phyloP scores from a whole-genome alignment of 768 basidiomycete species.

The Imleria badia region DNA sequence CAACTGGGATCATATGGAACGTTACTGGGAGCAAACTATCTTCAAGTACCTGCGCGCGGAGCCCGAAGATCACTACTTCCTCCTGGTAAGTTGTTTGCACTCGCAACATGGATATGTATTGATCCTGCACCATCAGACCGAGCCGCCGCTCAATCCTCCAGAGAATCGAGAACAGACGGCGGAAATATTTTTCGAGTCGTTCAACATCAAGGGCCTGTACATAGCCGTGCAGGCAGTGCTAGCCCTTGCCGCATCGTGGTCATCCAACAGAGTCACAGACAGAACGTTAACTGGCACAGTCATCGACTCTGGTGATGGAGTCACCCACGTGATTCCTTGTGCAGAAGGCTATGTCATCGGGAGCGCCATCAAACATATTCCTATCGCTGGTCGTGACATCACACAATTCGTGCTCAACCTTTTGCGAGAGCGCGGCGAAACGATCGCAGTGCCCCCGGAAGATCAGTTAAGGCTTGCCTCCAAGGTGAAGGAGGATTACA shows the following conservation, averaged over 20 bases:
- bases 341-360: slow-evolving; percentile 99
- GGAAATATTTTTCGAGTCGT: slow-evolving; percentile 99
- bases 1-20: slow-evolving; percentile 98
- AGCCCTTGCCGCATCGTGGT: slow-evolving; percentile 97
- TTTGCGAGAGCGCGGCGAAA: slow-evolving; percentile 94
- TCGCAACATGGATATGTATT: neutral
- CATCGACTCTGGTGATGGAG: slow-evolving; percentile 98
- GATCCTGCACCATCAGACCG: slow-evolving; percentile 62
- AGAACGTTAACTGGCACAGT: slow-evolving; percentile 95
- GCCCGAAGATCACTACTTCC: slow-evolving; percentile 98
- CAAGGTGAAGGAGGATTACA: slow-evolving; percentile 97
- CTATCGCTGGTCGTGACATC: slow-evolving; percentile 97
- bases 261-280: slow-evolving; percentile 84
- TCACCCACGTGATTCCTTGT: slow-evolving; percentile 95
- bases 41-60: slow-evolving; percentile 99
- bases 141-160: slow-evolving; percentile 95
- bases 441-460: slow-evolving; percentile 86
- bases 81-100: slow-evolving; percentile 63
- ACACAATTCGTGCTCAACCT: slow-evolving; percentile 94
- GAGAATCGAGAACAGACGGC: slow-evolving; percentile 99
- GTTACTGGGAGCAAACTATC: slow-evolving; percentile 99
- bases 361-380: slow-evolving; percentile 97
- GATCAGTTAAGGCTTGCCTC: slow-evolving; percentile 90
- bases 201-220: slow-evolving; percentile 98
- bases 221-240: slow-evolving; percentile 99